These are phyloP conservation scores for Xerocomus minutiporus DNA, from an alignment of 1,284 basidiomycete genomes.

Conservation along the genomic window DNA sequence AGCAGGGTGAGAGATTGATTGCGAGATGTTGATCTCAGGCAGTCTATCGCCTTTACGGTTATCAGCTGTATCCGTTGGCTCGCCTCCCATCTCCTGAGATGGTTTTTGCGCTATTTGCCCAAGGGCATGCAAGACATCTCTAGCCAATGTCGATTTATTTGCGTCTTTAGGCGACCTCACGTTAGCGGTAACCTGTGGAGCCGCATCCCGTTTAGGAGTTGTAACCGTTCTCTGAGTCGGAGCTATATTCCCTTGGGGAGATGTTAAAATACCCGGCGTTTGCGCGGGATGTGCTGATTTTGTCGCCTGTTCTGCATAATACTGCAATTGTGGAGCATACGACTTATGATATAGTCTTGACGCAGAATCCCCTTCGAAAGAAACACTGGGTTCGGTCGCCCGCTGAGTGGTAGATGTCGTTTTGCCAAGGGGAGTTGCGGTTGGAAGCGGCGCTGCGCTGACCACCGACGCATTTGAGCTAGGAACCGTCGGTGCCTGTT, in stretches of 20 bases:
- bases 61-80: neutral
- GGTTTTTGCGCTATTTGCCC: slow-evolving; percentile 19
- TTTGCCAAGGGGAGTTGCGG: neutral
- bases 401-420: neutral
- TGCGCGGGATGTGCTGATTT: slow-evolving; percentile 6
- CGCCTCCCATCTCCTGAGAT: slow-evolving; percentile 5
- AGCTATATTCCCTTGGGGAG: neutral
- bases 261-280: neutral
- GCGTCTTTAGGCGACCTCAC: slow-evolving; percentile 35
- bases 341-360: neutral
- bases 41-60: neutral
- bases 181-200: neutral
- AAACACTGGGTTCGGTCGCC: neutral
- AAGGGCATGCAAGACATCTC: slow-evolving; percentile 41
- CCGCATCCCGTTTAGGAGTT: slow-evolving; percentile 7
- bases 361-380: neutral
- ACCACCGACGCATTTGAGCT: neutral
- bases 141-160: slow-evolving; percentile 38
- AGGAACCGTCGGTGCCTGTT: neutral
- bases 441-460: neutral
- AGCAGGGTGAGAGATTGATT: neutral
- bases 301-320: slow-evolving; percentile 20
- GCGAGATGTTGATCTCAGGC: neutral
- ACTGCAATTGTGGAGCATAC: slow-evolving; percentile 21
- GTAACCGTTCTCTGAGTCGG: neutral